Evolutionary conservation across 208 protist species (phyloP), one percentile per base, ranked within the genome.

Genomic region (Leishmania tropica): DNA sequence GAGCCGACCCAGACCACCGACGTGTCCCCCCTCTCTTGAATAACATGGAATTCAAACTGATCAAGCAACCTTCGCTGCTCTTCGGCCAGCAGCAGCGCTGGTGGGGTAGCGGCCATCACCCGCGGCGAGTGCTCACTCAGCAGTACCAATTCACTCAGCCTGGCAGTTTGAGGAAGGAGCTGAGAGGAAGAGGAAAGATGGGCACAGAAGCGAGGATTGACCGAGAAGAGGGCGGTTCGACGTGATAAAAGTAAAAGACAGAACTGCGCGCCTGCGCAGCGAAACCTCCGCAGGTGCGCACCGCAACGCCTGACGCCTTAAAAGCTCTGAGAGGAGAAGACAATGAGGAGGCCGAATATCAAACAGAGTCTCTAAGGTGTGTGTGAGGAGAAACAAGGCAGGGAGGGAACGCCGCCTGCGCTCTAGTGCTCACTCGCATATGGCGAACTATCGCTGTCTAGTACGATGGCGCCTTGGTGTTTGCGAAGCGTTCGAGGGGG

Each of bases 31-130:
- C 60, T 24, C 35, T 65, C 71, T 13, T 74, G 31, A 64, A 85
- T 76, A 35, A 71, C 54, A 21, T 78, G 76, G 10, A 81, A 74
- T 24, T 78, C 71, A 45, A 85, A 85, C 70, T 80, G 68, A 24
- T 71, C 81, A 0, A 85, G 76, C 64, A 85, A 48, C 37, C 17
- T 8, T 35, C 51, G 67, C 48, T 85, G 76, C 81, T 75, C 81
- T 15, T 60, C 76, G 24, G 71, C 60, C 21, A 80, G 75, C 47
- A 76, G 73, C 73, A n/a, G 31, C 51, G 73, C 1, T n/a, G 51
- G 53, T 4, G 47, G 10, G 35, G 73, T 54, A 5, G n/a, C 19
- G 73, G 45, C 47, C 51, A 54, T 45, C 51, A 21, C 51, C 21
- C 45, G 24, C 10, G 24, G 45, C 70, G 35, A 54, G 70, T 53